Percentiles rank a stretch among this genome's conserved stretches.
Conservation (phyloP, 805 yeast genomes). For the Wickerhamiella spandovensis region DNA sequence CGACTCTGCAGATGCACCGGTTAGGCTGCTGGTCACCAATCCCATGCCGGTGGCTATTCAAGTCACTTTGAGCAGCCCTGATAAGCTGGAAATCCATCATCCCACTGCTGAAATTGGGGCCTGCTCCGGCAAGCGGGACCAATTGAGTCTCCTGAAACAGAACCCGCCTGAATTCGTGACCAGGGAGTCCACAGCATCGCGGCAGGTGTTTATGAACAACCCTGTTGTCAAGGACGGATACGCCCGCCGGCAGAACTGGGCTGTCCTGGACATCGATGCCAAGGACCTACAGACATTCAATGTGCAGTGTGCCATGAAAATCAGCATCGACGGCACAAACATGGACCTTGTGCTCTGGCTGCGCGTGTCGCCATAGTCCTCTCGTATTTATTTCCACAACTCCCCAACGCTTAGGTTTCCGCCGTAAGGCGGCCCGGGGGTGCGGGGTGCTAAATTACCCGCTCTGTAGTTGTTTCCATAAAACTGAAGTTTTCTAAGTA, state of each 20-base stretch:
- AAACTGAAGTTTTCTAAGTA: too few species aligned
- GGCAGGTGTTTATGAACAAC: slow-evolving; percentile 20
- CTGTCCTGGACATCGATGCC: slow-evolving; percentile 6
- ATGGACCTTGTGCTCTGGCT: not conserved
- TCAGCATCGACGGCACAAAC: not conserved
- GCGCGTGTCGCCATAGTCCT: not conserved
- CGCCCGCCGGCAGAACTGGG: slow-evolving; percentile 22
- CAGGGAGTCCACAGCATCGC: slow-evolving; percentile 19
- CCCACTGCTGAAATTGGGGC: slow-evolving; percentile 18
- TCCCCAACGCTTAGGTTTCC: too few species aligned
- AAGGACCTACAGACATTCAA: not conserved
- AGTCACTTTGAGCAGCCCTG: slow-evolving; percentile 10
- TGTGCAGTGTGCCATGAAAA: not conserved
- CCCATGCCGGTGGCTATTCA: slow-evolving; percentile 8
- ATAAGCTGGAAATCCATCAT: slow-evolving; percentile 2
- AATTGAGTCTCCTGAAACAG: slow-evolving; percentile 13
- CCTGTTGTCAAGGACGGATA: slow-evolving; percentile 4
- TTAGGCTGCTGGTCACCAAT: slow-evolving; percentile 16
- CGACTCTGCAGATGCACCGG: not conserved
- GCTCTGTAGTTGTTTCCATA: too few species aligned
- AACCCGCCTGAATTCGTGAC: slow-evolving; percentile 17
- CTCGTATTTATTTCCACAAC: too few species aligned
- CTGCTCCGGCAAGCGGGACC: slow-evolving; percentile 15
- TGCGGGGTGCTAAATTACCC: too few species aligned
- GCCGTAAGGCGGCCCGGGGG: too few species aligned